Conservation (phyloP, 495 filamentous ascomycete genomes). For the Talaromyces nanjingensis region DNA sequence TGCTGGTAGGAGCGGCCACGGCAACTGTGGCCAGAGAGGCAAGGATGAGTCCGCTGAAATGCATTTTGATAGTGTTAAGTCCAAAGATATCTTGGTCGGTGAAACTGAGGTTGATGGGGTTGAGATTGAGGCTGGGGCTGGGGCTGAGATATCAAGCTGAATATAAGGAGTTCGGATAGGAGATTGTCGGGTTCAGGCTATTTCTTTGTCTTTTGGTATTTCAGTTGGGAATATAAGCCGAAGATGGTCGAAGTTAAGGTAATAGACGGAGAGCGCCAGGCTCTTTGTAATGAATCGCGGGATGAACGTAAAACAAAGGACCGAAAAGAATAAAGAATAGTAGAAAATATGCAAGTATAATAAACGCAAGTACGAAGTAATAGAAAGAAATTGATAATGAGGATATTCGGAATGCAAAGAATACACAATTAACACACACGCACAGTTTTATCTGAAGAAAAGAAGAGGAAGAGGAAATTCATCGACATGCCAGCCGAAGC, state of each 20-base stretch:
- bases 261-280: background rate
- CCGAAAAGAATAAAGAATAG: background rate
- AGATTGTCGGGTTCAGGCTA: background rate
- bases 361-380: background rate
- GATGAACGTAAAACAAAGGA: background rate
- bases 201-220: background rate
- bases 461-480: background rate
- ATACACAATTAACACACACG: background rate
- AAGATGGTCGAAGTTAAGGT: background rate
- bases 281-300: background rate
- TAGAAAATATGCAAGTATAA: background rate
- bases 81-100: background rate
- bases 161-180: background rate
- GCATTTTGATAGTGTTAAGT: background rate
- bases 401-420: background rate
- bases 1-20: slow-evolving; percentile 27
- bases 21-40: slow-evolving; percentile 22
- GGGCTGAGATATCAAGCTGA: background rate
- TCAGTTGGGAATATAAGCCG: background rate
- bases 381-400: slow-evolving; percentile 9
- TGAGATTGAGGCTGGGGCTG: background rate
- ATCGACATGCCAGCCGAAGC: background rate
- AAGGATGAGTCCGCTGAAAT: slow-evolving; percentile 1
- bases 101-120: background rate
- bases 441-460: background rate